phyloP scores from a whole-genome alignment of 371 early-diverging fungal species.

The Haplosporangium sp. region DNA sequence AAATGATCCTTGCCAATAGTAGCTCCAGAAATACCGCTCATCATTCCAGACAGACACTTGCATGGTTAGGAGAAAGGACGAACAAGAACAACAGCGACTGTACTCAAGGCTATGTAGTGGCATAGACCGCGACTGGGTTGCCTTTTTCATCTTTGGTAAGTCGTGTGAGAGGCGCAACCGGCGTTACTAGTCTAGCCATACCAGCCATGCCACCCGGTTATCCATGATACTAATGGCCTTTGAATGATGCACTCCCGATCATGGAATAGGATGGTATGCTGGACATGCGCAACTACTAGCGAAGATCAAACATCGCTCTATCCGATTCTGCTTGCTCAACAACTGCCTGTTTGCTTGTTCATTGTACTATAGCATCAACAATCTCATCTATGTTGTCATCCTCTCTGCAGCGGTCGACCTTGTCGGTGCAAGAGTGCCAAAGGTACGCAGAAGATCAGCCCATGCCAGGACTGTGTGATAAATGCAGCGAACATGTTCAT shows the following conservation, averaged over 20 bases:
- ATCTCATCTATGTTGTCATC: constrained; percentile 63
- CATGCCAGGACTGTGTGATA: no score
- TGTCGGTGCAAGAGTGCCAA: constrained; percentile 54
- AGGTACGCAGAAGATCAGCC: constrained; percentile 18
- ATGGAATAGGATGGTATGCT: no score
- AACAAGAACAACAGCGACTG: background rate
- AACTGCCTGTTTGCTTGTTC: no score
- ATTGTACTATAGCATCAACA: constrained; percentile 55
- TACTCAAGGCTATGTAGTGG: background rate
- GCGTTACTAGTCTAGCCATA: no score
- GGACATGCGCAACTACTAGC: no score
- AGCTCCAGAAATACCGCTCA: no score
- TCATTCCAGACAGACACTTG: no score
- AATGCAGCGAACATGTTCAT: background rate
- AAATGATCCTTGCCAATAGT: no score
- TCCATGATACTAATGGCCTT: no score
- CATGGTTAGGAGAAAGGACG: no score
- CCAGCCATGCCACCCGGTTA: no score
- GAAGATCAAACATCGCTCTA: background rate
- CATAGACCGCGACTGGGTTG: constrained; percentile 45
- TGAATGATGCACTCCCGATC: no score
- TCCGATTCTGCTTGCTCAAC: background rate
- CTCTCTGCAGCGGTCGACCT: constrained; percentile 64
- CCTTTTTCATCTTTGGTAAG: constrained; percentile 53
- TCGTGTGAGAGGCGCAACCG: background rate